Evolutionary conservation across 2,329 filamentous ascomycete species (phyloP).

Genomic region (Penicillium nordicum): DNA sequence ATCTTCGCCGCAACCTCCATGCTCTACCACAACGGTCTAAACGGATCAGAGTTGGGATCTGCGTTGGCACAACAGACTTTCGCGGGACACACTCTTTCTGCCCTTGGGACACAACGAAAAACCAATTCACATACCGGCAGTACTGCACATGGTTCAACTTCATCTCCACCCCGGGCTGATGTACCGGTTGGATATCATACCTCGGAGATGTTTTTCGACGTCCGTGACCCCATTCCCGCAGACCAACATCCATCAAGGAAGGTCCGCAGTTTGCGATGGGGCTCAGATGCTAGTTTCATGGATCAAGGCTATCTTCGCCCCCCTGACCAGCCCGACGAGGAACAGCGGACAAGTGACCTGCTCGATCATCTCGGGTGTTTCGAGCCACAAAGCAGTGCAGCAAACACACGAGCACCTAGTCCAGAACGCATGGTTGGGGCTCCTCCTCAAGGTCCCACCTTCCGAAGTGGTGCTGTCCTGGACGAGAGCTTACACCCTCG

Average conservation of each 20-base stretch:
- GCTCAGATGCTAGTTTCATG: slow-evolving; percentile 65
- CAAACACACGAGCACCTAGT: slow-evolving; percentile 59
- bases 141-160: slow-evolving; percentile 10
- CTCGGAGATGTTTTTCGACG: slow-evolving; percentile 39
- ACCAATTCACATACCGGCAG: slow-evolving; percentile 20
- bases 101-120: slow-evolving; percentile 19
- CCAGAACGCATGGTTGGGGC: slow-evolving; percentile 39
- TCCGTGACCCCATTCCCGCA: slow-evolving; percentile 31
- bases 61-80: slow-evolving; percentile 31
- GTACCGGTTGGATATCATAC: slow-evolving; percentile 36
- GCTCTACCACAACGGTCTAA: slow-evolving; percentile 39
- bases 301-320: slow-evolving; percentile 59
- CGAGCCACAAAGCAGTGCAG: slow-evolving; percentile 55
- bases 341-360: slow-evolving; percentile 55
- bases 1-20: slow-evolving; percentile 57
- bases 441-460: slow-evolving; percentile 5
- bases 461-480: slow-evolving; percentile 8
- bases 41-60: slow-evolving; percentile 30
- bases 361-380: slow-evolving; percentile 58
- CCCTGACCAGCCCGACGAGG: slow-evolving; percentile 56
- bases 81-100: slow-evolving; percentile 19
- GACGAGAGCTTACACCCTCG: slow-evolving; percentile 30
- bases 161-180: slow-evolving; percentile 18
- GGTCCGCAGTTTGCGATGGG: slow-evolving; percentile 56
- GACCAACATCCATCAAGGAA: slow-evolving; percentile 40